Conservation (phyloP, 1,284 basidiomycete species). For the Leccinum angustisporum region DNA sequence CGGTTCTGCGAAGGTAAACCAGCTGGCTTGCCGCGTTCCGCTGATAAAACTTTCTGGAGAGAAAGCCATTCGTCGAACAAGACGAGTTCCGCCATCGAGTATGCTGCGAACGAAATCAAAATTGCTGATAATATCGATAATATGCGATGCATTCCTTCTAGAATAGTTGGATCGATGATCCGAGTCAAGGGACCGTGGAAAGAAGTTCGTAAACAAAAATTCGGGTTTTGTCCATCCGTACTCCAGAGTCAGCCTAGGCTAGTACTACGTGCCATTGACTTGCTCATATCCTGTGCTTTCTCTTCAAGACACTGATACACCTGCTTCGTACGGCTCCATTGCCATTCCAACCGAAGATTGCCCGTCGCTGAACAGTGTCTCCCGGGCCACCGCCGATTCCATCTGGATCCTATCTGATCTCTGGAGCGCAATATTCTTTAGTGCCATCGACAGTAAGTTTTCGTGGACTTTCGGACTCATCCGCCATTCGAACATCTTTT, state of each 20-base stretch:
- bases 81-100: constrained; percentile 10
- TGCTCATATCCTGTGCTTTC: background rate
- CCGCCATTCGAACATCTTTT: constrained; percentile 1
- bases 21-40: constrained; percentile 14
- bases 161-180: background rate
- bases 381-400: constrained; percentile 53
- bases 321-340: constrained; percentile 7
- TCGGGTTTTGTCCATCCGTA: no score
- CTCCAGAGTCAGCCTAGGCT: no score
- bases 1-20: constrained; percentile 54
- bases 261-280: no score
- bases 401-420: constrained; percentile 72
- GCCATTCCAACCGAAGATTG: background rate
- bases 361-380: constrained; percentile 27
- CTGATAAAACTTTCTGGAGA: constrained; percentile 7
- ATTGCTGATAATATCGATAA: background rate
- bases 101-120: constrained; percentile 1
- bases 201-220: background rate
- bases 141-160: background rate
- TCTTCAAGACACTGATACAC: background rate
- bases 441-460: constrained; percentile 71
- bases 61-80: background rate
- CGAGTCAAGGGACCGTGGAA: background rate
- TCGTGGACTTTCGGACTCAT: constrained; percentile 3
- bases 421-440: constrained; percentile 79